These are phyloP conservation scores for Neurospora tetrasperma DNA, from an alignment of 495 filamentous ascomycete genomes.

Conservation along the genomic window DNA sequence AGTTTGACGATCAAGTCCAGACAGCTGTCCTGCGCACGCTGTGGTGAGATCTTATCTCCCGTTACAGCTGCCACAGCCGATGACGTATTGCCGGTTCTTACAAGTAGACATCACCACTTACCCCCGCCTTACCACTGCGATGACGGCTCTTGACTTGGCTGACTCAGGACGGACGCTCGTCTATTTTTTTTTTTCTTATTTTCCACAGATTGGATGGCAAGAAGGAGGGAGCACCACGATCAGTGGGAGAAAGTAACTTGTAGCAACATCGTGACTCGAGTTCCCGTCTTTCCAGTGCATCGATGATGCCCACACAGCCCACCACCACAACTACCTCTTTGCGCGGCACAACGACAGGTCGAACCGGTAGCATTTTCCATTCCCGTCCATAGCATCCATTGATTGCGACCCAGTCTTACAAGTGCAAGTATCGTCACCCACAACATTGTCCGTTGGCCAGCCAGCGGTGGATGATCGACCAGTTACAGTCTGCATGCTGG, in stretches of 20 bases:
- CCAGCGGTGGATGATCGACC: background rate
- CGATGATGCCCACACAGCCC: background rate
- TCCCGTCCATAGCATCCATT: background rate
- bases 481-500: background rate
- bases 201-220: background rate
- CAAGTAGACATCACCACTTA: background rate
- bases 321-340: background rate
- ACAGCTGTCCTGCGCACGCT: background rate
- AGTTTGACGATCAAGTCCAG: background rate
- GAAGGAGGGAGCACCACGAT: background rate
- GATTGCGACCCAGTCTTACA: background rate
- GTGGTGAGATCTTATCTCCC: background rate
- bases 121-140: background rate
- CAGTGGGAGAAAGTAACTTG: background rate
- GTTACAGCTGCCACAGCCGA: background rate
- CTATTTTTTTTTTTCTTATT: background rate
- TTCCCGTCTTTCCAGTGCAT: background rate
- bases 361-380: background rate
- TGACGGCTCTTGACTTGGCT: background rate
- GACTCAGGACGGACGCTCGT: background rate
- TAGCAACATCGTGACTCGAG: background rate
- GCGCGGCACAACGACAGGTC: background rate
- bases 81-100: background rate
- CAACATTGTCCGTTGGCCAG: background rate
- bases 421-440: background rate